Base-by-base conservation (phyloP, 352 stramenopile species). In the Globisporangium middletonii region DNA sequence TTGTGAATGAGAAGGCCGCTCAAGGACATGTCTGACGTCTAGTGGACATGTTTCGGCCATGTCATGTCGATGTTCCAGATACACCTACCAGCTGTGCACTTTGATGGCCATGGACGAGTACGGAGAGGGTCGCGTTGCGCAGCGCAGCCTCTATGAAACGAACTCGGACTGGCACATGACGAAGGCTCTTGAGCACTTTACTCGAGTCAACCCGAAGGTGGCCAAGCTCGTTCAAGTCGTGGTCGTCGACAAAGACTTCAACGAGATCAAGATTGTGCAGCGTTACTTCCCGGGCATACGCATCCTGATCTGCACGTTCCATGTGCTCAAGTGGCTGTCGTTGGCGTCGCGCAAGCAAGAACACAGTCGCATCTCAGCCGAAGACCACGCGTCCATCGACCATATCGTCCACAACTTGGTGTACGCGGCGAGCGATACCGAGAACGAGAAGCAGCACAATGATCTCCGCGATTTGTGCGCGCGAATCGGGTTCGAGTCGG, bases 331-430 rank as follows among this genome's bases (percentile, higher is more conserved):
- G 38, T 68, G 60, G 4, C 15, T 71, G 2, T 58, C 58, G 15
- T 15, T 61, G 8, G 57, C 30, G 60, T 37, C 41, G 15, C 30
- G 38, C 0, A 63, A 65, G 33, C 45, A 37, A 0, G 54, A 62
- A 0, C 65, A 55, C 15, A 48, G 61, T 0, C 68, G 64, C 16
- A 55, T 68, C 3, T 67, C 61, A 0, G 3, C 45, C 0, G 57
- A 60, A 2, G 57, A 78, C 37, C 53, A 63, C 0, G 28, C 13
- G 7, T 8, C 33, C 5, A 11, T 68, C 2, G 56, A 72, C 11
- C 33, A 37, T 1, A 2, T 63, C 12, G n/a, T 72, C 1, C 60
- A 64, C 46, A 62, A 62, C 44, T 58, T 78, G 53, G 52, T 71
- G 0, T 71, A 67, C 44, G 55, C 59, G 0, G 1, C 16, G 18